A percentile compares a stretch with the other conserved stretches of the same genome.
These are phyloP conservation scores for Arthrocladium fulminans DNA, from an alignment of 2,329 filamentous ascomycete species.

Conservation along the genomic window DNA sequence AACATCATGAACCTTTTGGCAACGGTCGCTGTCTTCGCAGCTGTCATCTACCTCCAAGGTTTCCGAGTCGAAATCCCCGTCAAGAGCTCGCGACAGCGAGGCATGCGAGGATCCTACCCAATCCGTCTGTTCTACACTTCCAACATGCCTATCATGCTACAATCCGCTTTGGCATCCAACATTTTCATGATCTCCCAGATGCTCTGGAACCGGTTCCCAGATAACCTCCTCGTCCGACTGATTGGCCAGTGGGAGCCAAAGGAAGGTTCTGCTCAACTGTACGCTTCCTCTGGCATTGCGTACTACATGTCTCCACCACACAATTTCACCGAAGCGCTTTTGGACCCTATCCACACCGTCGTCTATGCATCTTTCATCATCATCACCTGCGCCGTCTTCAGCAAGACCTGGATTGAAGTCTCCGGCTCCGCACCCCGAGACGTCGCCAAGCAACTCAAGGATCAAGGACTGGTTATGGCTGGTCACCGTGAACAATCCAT, in stretches of 20 bases:
- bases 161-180: constrained; percentile 97
- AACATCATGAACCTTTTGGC: constrained; percentile 99
- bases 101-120: constrained; percentile 95
- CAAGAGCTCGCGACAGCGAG: constrained; percentile 98
- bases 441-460: constrained; percentile 99
- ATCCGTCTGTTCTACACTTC: constrained; percentile 99
- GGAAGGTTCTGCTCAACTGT: constrained; percentile 91
- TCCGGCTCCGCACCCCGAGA: constrained; percentile 95
- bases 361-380: constrained; percentile 98
- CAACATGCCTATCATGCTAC: constrained; percentile 99
- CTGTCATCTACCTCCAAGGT: constrained; percentile 97
- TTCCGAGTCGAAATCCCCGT: constrained; percentile 99
- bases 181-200: constrained; percentile 99
- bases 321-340: constrained; percentile 92
- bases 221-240: constrained; percentile 95
- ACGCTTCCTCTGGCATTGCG: constrained; percentile 82
- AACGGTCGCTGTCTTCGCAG: constrained; percentile 85
- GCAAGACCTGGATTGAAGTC: constrained; percentile 99
- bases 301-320: constrained; percentile 99
- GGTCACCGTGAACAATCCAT: constrained; percentile 99
- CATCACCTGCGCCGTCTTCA: constrained; percentile 93
- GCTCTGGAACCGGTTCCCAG: constrained; percentile 97
- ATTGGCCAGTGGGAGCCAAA: constrained; percentile 98
- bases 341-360: constrained; percentile 93
- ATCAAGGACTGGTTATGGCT: constrained; percentile 98